phyloP scores from a whole-genome alignment of 2,329 filamentous ascomycete genomes.

The Neonectria coccinea region DNA sequence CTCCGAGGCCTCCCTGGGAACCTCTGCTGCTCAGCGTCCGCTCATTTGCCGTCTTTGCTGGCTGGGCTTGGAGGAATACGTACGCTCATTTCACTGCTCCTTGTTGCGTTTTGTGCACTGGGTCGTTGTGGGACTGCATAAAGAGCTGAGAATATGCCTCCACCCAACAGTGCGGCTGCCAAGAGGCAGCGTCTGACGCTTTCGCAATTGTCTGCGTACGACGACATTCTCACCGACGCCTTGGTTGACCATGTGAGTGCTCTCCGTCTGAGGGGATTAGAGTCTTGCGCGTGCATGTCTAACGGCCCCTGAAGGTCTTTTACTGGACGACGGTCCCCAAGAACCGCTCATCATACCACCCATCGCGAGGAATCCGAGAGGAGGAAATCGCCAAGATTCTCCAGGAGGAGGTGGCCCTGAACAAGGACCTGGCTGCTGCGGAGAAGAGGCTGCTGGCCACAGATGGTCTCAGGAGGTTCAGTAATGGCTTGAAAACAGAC shows the following conservation, averaged over 20 bases:
- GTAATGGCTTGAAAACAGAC: conserved; percentile 74
- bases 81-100: conserved; percentile 39
- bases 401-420: conserved; percentile 76
- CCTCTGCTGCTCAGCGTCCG: conserved; percentile 31
- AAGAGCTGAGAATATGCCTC: conserved; percentile 50
- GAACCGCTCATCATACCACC: conserved; percentile 87
- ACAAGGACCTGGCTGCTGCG: conserved; percentile 77
- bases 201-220: conserved; percentile 89
- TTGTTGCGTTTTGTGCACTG: conserved; percentile 14
- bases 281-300: conserved; percentile 31
- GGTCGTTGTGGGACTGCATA: conserved; percentile 6
- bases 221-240: conserved; percentile 95
- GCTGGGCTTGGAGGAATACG: conserved; percentile 32
- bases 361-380: conserved; percentile 81
- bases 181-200: conserved; percentile 84
- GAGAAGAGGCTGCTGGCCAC: conserved; percentile 79
- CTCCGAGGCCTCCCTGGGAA: conserved; percentile 11
- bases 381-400: conserved; percentile 71
- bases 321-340: conserved; percentile 98
- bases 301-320: conserved; percentile 73
- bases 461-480: conserved; percentile 79
- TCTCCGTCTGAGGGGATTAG: conserved; percentile 18
- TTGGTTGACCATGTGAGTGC: conserved; percentile 90
- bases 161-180: conserved; percentile 49
- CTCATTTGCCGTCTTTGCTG: conserved; percentile 30